These are phyloP conservation scores for Stellera chamaejasme DNA, from an alignment of 345 rosid genomes.

Conservation along the genomic window DNA sequence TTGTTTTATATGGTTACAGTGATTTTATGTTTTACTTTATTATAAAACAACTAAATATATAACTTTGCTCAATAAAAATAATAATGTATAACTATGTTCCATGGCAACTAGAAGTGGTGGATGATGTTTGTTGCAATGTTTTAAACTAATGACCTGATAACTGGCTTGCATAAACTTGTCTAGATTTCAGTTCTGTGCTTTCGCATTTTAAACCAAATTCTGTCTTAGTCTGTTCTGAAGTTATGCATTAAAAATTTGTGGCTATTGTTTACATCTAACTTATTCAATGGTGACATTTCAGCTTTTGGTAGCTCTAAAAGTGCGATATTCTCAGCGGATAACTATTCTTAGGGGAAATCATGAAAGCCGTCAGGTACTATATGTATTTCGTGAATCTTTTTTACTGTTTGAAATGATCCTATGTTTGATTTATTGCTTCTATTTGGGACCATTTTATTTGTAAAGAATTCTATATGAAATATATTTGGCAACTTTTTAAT, in stretches of 20 bases:
- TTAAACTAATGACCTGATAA: too few species aligned
- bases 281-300: constrained; percentile 17
- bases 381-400: not conserved
- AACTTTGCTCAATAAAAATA: too few species aligned
- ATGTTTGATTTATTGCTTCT: not conserved
- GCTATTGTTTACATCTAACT: not conserved
- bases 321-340: constrained; percentile 76
- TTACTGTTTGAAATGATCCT: not conserved
- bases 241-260: constrained; percentile 1
- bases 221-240: too few species aligned
- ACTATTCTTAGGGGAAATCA: constrained; percentile 98
- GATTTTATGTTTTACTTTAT: too few species aligned
- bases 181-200: too few species aligned
- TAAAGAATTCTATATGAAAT: not conserved
- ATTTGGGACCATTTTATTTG: not conserved
- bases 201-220: too few species aligned
- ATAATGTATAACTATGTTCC: too few species aligned
- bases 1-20: too few species aligned
- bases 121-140: too few species aligned
- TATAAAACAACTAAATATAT: too few species aligned
- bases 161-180: too few species aligned
- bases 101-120: too few species aligned
- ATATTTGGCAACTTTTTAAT: not conserved
- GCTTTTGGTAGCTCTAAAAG: constrained; percentile 87
- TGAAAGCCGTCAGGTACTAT: constrained; percentile 91